phyloP scores from a whole-genome alignment of 768 basidiomycete genomes.

The Mycena haematopus region DNA sequence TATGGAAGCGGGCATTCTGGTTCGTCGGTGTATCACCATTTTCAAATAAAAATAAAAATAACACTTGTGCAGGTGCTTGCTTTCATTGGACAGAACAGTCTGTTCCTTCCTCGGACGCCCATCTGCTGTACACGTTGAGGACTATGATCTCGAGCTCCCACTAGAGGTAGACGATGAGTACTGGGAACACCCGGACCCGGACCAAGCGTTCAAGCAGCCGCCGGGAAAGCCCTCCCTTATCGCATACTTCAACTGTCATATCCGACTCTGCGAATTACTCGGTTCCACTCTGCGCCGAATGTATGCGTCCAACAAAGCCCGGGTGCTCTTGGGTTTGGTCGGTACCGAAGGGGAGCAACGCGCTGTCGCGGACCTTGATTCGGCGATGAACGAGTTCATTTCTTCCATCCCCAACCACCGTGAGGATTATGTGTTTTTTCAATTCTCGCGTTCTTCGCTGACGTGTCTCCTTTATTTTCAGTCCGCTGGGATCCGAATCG shows the following conservation, averaged over 20 bases:
- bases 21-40: slow-evolving; percentile 27
- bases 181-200: slow-evolving; percentile 50
- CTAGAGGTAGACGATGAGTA: slow-evolving; percentile 64
- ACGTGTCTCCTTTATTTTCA: slow-evolving; percentile 2
- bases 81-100: slow-evolving; percentile 40
- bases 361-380: slow-evolving; percentile 67
- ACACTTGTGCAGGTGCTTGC: slow-evolving; percentile 35
- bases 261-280: slow-evolving; percentile 67
- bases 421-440: slow-evolving; percentile 35
- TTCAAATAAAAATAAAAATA: too few species aligned
- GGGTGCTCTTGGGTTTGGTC: slow-evolving; percentile 44
- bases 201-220: slow-evolving; percentile 67
- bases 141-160: slow-evolving; percentile 71
- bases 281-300: slow-evolving; percentile 68
- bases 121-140: slow-evolving; percentile 72
- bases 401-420: slow-evolving; percentile 63
- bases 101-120: slow-evolving; percentile 68
- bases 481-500: slow-evolving; percentile 34
- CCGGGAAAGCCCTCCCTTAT: slow-evolving; percentile 58
- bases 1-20: slow-evolving; percentile 68
- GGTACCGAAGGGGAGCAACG: slow-evolving; percentile 62
- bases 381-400: slow-evolving; percentile 65
- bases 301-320: slow-evolving; percentile 49
- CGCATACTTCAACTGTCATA: slow-evolving; percentile 55
- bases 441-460: too few species aligned